These are phyloP conservation scores for Skeletonema tropicum DNA, from an alignment of 108 stramenopile species.

Conservation along the genomic window DNA sequence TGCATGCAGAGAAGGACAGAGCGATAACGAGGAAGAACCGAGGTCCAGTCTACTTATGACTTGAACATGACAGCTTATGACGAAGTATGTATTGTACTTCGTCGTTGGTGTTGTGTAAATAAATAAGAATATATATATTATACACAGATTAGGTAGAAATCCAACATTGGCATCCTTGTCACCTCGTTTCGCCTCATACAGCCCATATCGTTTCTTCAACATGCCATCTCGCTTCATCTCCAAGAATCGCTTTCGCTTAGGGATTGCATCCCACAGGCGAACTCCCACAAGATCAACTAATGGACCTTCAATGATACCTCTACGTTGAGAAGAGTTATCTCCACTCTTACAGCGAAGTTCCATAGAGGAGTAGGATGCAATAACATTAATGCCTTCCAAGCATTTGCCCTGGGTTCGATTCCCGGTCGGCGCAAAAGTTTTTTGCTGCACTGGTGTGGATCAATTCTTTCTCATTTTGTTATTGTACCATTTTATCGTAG, in stretches of 20 bases:
- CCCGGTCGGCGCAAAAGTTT: constrained; percentile 72
- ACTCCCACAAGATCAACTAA: constrained; percentile 34
- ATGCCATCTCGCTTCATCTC: constrained; percentile 38
- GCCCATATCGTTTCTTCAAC: constrained; percentile 36
- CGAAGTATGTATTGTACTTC: no score
- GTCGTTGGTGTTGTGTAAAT: no score
- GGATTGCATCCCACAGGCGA: constrained; percentile 30
- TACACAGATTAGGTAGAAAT: constrained; percentile 36
- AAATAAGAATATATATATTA: no score
- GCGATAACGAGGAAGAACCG: no score
- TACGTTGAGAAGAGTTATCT: background rate
- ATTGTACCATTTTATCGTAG: no score
- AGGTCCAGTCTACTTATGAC: no score
- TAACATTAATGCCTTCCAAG: constrained; percentile 94
- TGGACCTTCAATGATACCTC: constrained; percentile 27
- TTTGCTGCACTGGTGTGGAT: no score
- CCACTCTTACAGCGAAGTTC: constrained; percentile 23
- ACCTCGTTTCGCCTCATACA: constrained; percentile 18
- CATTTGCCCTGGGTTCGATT: constrained; percentile 94
- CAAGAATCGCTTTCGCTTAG: constrained; percentile 15
- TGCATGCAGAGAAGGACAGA: no score
- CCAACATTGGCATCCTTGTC: constrained; percentile 3
- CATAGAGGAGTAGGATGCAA: constrained; percentile 33
- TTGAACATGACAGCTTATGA: no score
- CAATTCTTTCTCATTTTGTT: no score